These are phyloP conservation scores for Pseudogymnoascus sp. DNA, from an alignment of 2,329 filamentous ascomycete species.

Conservation along the genomic window DNA sequence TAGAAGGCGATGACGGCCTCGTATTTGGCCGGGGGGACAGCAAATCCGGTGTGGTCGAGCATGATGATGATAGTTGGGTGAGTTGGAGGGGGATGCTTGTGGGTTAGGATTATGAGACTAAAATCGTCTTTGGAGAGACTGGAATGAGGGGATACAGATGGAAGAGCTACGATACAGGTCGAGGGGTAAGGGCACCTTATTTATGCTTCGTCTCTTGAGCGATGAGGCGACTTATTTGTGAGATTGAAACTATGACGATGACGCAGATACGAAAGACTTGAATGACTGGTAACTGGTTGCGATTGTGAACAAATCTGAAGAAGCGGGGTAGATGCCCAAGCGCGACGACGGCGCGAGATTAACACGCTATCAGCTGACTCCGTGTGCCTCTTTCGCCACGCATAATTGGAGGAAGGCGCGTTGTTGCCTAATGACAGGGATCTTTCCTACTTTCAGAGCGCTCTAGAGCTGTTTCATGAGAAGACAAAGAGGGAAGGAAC, in stretches of 20 bases:
- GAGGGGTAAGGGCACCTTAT: background rate
- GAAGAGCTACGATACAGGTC: background rate
- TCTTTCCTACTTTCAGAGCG: background rate
- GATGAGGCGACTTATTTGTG: background rate
- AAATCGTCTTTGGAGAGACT: background rate
- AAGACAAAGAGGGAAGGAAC: background rate
- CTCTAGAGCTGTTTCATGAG: background rate
- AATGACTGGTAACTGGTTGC: background rate
- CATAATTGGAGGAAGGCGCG: background rate
- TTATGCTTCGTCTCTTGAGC: background rate
- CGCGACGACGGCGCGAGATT: background rate
- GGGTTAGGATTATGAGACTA: background rate
- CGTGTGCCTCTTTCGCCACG: background rate
- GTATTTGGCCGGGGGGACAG: background rate
- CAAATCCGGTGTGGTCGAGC: background rate
- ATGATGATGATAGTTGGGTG: background rate
- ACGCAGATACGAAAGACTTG: background rate
- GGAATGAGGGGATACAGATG: background rate
- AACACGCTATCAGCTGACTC: background rate
- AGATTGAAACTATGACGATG: background rate
- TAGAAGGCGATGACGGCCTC: background rate
- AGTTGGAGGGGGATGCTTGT: background rate
- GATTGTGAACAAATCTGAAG: background rate
- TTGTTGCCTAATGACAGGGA: background rate
- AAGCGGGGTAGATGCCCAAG: background rate